Conservation (phyloP, 2,329 filamentous ascomycete genomes). For the Paraphaeosphaeria minitans region DNA sequence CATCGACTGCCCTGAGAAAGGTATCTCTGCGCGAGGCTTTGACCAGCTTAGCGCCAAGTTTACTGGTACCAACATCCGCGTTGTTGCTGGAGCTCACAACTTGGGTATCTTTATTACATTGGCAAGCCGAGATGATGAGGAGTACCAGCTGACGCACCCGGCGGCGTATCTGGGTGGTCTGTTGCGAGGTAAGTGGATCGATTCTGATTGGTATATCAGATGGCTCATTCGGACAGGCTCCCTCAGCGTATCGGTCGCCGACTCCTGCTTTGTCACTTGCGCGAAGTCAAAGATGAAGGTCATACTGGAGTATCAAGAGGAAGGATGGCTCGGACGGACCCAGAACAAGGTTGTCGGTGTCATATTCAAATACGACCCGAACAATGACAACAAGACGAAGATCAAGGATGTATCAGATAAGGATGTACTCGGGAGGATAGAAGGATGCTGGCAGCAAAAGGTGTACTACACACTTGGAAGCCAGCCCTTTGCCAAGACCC, state of each 20-base stretch:
- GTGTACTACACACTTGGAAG: constrained; percentile 63
- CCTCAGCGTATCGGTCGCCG: constrained; percentile 88
- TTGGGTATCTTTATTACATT: constrained; percentile 93
- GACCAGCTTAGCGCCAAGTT: constrained; percentile 98
- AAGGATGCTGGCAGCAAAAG: constrained; percentile 82
- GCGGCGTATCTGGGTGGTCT: constrained; percentile 91
- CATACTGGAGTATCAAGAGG: constrained; percentile 90
- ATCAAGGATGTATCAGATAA: constrained; percentile 87
- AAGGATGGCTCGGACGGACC: constrained; percentile 89
- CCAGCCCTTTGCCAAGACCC: constrained; percentile 51
- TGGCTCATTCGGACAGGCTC: constrained; percentile 56
- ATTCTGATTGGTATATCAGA: neutral
- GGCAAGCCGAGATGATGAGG: constrained; percentile 79
- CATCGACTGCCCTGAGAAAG: constrained; percentile 89
- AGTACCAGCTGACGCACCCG: constrained; percentile 93
- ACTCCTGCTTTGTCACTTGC: constrained; percentile 87
- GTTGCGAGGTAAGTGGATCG: constrained; percentile 62
- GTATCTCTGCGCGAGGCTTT: constrained; percentile 84
- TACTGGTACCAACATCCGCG: constrained; percentile 91
- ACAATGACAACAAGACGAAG: constrained; percentile 77
- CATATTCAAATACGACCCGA: constrained; percentile 86
- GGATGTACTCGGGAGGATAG: constrained; percentile 80
- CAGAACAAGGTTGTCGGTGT: constrained; percentile 92
- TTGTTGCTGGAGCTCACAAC: constrained; percentile 90
- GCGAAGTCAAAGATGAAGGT: constrained; percentile 88